Percentiles rank a stretch among this genome's conserved stretches.
These are phyloP conservation scores for Chaetomiaceae sp. DNA, from an alignment of 2,329 filamentous ascomycete species.

Conservation along the genomic window DNA sequence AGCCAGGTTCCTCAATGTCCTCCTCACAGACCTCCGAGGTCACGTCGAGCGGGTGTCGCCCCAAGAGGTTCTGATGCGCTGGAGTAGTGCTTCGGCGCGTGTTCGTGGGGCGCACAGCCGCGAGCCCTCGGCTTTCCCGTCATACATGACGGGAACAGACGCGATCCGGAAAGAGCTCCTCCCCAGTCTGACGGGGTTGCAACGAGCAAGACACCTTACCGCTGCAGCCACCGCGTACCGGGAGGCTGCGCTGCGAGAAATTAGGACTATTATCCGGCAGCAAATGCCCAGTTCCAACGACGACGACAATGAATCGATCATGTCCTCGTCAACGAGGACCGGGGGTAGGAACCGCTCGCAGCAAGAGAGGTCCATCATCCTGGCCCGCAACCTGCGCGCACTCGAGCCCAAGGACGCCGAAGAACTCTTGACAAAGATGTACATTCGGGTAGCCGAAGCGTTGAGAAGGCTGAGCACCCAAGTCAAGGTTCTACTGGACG, in stretches of 20 bases:
- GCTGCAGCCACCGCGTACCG: slow-evolving; percentile 80
- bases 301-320: slow-evolving; percentile 86
- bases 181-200: slow-evolving; percentile 71
- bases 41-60: slow-evolving; percentile 71
- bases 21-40: slow-evolving; percentile 74
- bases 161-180: slow-evolving; percentile 66
- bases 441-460: slow-evolving; percentile 82
- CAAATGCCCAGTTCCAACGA: slow-evolving; percentile 90
- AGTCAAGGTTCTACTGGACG: slow-evolving; percentile 90
- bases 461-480: slow-evolving; percentile 81
- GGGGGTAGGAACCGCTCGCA: slow-evolving; percentile 66
- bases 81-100: slow-evolving; percentile 73
- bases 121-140: slow-evolving; percentile 65
- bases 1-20: slow-evolving; percentile 67
- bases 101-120: slow-evolving; percentile 63
- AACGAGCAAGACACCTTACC: slow-evolving; percentile 73
- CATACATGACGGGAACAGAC: slow-evolving; percentile 71
- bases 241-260: slow-evolving; percentile 77
- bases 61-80: slow-evolving; percentile 74
- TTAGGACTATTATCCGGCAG: slow-evolving; percentile 76
- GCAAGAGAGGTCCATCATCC: slow-evolving; percentile 82
- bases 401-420: slow-evolving; percentile 83
- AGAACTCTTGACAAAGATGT: slow-evolving; percentile 74
- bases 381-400: slow-evolving; percentile 82
- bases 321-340: slow-evolving; percentile 73